phyloP scores from a whole-genome alignment of 495 filamentous ascomycete genomes.

The Podospora appendiculata region DNA sequence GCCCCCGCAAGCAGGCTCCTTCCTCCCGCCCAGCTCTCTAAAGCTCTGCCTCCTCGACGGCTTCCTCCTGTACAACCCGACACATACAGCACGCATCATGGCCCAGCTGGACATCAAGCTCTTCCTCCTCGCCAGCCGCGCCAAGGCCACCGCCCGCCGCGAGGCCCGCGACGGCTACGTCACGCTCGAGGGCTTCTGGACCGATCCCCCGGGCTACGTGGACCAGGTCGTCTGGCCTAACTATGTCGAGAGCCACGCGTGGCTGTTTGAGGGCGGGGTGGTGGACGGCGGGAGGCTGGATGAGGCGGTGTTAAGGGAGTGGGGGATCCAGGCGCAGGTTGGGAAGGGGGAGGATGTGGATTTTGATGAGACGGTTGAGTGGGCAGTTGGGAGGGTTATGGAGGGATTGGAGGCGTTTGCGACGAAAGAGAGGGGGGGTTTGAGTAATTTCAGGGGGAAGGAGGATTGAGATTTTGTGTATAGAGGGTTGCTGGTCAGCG shows the following conservation, averaged over 20 bases:
- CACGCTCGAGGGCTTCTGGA: constrained; percentile 86
- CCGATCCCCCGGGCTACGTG: constrained; percentile 87
- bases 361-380: constrained; percentile 42
- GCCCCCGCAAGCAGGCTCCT: constrained; percentile 25
- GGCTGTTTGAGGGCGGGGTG: constrained; percentile 61
- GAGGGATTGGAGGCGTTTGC: constrained; percentile 21
- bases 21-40: constrained; percentile 29
- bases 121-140: constrained; percentile 59
- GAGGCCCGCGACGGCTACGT: constrained; percentile 77
- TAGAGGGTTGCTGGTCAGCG: background rate
- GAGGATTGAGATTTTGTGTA: background rate
- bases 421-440: too few relatives aligned
- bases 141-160: constrained; percentile 54
- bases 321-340: constrained; percentile 38
- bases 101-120: constrained; percentile 61
- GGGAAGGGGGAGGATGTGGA: constrained; percentile 32
- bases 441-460: background rate
- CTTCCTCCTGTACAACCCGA: constrained; percentile 66
- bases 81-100: constrained; percentile 34
- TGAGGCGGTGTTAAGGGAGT: constrained; percentile 28
- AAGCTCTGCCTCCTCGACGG: constrained; percentile 63
- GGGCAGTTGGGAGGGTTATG: constrained; percentile 48
- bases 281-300: constrained; percentile 47
- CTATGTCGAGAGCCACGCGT: constrained; percentile 71
- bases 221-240: constrained; percentile 94